phyloP scores from a whole-genome alignment of 805 yeast genomes.

The Candida railenensis region DNA sequence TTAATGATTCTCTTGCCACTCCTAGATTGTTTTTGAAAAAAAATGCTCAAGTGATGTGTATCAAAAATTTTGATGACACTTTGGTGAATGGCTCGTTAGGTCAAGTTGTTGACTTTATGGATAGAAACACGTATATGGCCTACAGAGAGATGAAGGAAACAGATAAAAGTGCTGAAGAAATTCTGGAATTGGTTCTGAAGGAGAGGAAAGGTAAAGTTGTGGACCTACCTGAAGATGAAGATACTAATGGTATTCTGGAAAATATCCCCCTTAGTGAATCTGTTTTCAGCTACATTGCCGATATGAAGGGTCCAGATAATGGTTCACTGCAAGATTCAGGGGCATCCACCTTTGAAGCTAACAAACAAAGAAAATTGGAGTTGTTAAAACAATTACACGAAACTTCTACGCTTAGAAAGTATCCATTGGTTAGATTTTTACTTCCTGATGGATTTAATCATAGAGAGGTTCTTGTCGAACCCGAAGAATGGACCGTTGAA shows the following conservation, averaged over 20 bases:
- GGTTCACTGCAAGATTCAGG: conserved; percentile 1
- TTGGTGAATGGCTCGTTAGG: conserved; percentile 81
- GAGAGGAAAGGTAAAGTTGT: conserved; percentile 14
- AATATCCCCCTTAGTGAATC: conserved; percentile 33
- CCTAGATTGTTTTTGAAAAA: conserved; percentile 53
- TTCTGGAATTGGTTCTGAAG: conserved; percentile 13
- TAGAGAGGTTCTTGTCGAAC: conserved; percentile 74
- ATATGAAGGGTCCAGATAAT: conserved; percentile 5
- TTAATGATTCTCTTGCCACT: conserved; percentile 65
- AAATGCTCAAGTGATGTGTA: conserved; percentile 82
- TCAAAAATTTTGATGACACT: conserved; percentile 69
- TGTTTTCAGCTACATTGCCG: conserved; percentile 48
- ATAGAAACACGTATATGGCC: conserved; percentile 38
- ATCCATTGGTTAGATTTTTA: conserved; percentile 77
- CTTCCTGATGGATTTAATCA: conserved; percentile 65
- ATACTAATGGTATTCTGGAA: conserved; percentile 10
- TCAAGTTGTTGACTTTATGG: conserved; percentile 56
- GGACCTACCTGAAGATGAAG: conserved; percentile 16
- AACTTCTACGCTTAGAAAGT: conserved; percentile 47
- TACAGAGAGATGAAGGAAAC: conserved; percentile 15
- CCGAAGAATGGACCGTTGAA: conserved; percentile 79
- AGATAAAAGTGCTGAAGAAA: conserved; percentile 17
- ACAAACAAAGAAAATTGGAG: conserved; percentile 47
- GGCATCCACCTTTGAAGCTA: conserved; percentile 16
- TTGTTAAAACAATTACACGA: conserved; percentile 42